These are phyloP conservation scores for Colletotrichum cuscutae DNA, from an alignment of 2,329 filamentous ascomycete species.

Conservation along the genomic window DNA sequence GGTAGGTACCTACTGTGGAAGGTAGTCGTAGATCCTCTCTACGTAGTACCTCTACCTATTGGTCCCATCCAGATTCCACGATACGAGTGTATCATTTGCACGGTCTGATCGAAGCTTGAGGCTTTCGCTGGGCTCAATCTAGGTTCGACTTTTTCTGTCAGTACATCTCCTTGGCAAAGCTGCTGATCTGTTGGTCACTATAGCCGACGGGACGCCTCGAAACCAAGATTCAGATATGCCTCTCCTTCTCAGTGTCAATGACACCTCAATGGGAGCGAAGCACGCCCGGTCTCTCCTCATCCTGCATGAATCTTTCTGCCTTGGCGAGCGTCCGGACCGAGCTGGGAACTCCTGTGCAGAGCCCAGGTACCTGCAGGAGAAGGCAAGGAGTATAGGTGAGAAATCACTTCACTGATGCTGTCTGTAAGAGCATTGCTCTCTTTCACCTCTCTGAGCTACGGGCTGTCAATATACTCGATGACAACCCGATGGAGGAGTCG, in stretches of 20 bases:
- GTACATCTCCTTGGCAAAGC: too few species aligned
- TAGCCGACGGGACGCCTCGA: too few species aligned
- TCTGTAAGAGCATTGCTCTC: neutral
- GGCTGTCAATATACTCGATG: neutral
- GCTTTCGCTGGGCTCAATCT: neutral
- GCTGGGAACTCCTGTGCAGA: too few species aligned
- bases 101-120: neutral
- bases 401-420: neutral
- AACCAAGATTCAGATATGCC: too few species aligned
- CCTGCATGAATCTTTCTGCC: too few species aligned
- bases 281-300: too few species aligned
- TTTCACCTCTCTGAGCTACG: neutral
- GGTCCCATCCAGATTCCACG: too few species aligned
- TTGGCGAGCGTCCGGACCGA: too few species aligned
- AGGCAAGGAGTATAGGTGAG: neutral
- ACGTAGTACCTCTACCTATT: neutral
- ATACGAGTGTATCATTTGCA: neutral
- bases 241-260: too few species aligned
- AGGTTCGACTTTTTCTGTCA: neutral
- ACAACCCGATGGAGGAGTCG: neutral
- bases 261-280: too few species aligned
- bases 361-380: neutral
- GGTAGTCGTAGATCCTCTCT: neutral
- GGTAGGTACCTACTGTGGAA: too few species aligned
- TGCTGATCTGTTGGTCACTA: too few species aligned